Evolutionary conservation across 2,329 filamentous ascomycete genomes (phyloP), one percentile per base, ranked within the genome.

Genomic region (Dothistroma pini): DNA sequence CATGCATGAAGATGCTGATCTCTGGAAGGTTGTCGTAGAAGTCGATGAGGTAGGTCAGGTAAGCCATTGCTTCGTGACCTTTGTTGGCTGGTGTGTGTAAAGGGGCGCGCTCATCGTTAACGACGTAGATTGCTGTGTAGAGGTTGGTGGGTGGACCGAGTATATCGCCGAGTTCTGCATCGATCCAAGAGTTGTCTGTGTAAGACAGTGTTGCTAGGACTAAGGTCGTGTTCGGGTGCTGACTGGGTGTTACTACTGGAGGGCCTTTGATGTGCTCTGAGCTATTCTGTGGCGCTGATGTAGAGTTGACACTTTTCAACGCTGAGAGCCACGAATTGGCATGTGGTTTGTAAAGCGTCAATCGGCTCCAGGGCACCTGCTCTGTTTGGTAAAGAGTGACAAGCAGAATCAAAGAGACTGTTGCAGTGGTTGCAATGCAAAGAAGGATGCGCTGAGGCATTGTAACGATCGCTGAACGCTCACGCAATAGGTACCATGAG

Each of bases 61-160:
- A 87, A 9, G 84, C 80, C 75, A 85, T 82, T 47, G 83, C 84
- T 74, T 88, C 86, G 68, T 86, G 82, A 52, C 86, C 86, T 72
- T 85, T 85, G 68, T 84, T 83, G 49, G 78, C 76, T 0, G 81
- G 81, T 0, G 83, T 80, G 64, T 82, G 81, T 16, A 81, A 75
- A 16, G 74, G 70, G 2, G 81, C 81, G 1, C 67, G 69, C 10
- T 38, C n/a, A 48, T 68, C 52, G 54, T 68, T 53, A n/a, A 57
- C 63, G 11, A 66, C 60, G 44, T 68, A 68, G 11, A 67, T 56
- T 9, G 64, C 62, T 2, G 63, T 62, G 21, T 48, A 38, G n/a
- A 63, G 61, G 53, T 56, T 57, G 58, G 47, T 9, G 52, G 55
- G 14, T 53, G 22, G 14, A 44, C 58, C 58, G 3, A 68, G 60